Base-by-base conservation (phyloP, 768 basidiomycete species). In the Mycena kentingensis region DNA sequence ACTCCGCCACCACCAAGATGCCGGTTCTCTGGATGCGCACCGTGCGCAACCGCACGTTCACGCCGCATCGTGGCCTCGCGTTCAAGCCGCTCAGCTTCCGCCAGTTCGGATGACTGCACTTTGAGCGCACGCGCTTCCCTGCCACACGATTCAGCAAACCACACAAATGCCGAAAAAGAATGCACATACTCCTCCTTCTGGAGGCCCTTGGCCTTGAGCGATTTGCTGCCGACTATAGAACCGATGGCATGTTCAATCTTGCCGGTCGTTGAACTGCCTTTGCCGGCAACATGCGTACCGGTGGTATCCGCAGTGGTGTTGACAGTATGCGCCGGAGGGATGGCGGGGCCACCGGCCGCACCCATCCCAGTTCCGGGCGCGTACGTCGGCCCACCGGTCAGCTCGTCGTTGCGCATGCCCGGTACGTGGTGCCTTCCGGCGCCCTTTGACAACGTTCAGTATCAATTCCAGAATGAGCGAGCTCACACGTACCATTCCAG, bases 41-140 rank as follows among this genome's bases (percentile, higher is more conserved):
- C 80, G 58, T 80, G 78, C 12, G 68, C 78, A 22, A 81, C 79
- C 5, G 80, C 81, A 8, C 79, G 72, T 53, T 82, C 78, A 19
- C 80, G 74, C 28, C 75, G 72, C 65, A 71, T 58, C 32, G 70
- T 32, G 10, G 80, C 81, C 58, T 82, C 80, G 4, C 66, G 66
- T 62, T 83, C 81, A 5, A 82, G 68, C 12, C 77, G 73, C 63
- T 82, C 79, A 16, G 82, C 81, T 60, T 82, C 77, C 3, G 74
- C 69, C 18, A 83, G 66, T 59, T 82, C 81, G 6, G 65, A 62
- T 24, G 73, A 71, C 63, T 83, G 81, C 10, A 71, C 47, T 52
- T 77, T 77, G 32, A 74, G 54, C 1, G 73, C 65, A 24, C 74
- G 69, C 0, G 80, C 81, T 65, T 80, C 79, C 45, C 77, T 77